Percentiles rank a stretch among this genome's conserved stretches.
phyloP scores from a whole-genome alignment of 495 filamentous ascomycete species.

The Ramalina peruviana region DNA sequence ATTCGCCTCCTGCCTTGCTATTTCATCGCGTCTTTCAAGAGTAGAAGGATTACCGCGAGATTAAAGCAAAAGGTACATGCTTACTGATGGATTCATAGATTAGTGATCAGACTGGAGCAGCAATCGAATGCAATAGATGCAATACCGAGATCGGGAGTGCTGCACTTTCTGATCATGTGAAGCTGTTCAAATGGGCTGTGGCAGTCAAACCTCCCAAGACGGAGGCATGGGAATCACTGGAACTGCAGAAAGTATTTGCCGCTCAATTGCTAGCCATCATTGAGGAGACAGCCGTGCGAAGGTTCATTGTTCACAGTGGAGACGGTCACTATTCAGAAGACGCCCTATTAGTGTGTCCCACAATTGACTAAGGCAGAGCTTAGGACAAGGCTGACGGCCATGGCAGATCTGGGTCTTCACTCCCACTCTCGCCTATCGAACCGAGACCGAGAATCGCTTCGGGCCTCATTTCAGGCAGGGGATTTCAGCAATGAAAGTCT shows the following conservation, averaged over 20 bases:
- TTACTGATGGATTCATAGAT: not conserved
- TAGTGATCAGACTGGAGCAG: not conserved
- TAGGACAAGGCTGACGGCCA: conserved; percentile 9
- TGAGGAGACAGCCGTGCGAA: conserved; percentile 32
- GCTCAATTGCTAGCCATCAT: conserved; percentile 38
- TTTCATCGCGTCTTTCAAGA: conserved; percentile 14
- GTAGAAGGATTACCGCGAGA: conserved; percentile 7
- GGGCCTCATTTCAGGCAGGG: not conserved
- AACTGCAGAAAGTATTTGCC: conserved; percentile 36
- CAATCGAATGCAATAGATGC: not conserved
- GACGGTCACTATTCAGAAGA: conserved; percentile 12
- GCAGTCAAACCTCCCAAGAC: conserved; percentile 16
- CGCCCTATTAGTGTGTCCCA: conserved; percentile 28
- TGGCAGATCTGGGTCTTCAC: conserved; percentile 55
- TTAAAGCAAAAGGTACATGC: conserved; percentile 16
- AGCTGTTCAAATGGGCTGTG: conserved; percentile 39
- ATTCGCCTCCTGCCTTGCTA: conserved; percentile 1
- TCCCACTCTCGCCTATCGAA: conserved; percentile 46
- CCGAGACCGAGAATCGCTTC: conserved; percentile 19
- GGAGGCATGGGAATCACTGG: conserved; percentile 23
- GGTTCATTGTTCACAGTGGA: conserved; percentile 33
- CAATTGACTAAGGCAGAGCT: conserved; percentile 27
- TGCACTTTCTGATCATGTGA: conserved; percentile 7
- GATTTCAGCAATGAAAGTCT: conserved; percentile 48
- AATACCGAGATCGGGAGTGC: not conserved